A percentile compares a stretch with the other conserved stretches of the same genome.
Conservation (phyloP, 495 filamentous ascomycete species). For the Penicillium tannophilum region DNA sequence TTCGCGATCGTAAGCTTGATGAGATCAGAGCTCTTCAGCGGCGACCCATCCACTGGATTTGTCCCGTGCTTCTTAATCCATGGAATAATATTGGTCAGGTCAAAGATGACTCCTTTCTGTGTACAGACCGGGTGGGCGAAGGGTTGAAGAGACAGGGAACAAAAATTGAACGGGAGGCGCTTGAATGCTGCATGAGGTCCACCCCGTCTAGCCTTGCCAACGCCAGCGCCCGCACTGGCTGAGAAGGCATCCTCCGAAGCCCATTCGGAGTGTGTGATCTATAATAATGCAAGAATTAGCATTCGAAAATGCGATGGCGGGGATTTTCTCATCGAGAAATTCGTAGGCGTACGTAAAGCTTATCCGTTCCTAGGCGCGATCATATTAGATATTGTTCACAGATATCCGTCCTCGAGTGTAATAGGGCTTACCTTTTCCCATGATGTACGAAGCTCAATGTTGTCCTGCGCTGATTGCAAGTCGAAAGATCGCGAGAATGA, state of each 20-base stretch:
- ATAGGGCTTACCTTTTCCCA: slow-evolving; percentile 59
- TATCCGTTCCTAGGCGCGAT: slow-evolving; percentile 58
- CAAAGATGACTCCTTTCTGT: slow-evolving; percentile 75
- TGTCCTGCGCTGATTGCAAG: slow-evolving; percentile 4
- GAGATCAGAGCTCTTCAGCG: slow-evolving; percentile 77
- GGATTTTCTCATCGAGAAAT: neutral
- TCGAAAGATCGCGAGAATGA: slow-evolving; percentile 20
- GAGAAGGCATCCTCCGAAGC: slow-evolving; percentile 84
- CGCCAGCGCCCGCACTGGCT: slow-evolving; percentile 71
- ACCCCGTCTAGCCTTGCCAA: slow-evolving; percentile 48
- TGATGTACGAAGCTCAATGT: slow-evolving; percentile 23
- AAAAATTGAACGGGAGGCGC: slow-evolving; percentile 96
- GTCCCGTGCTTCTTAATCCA: slow-evolving; percentile 94
- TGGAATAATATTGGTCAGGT: slow-evolving; percentile 80
- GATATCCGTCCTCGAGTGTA: neutral
- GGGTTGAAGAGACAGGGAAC: slow-evolving; percentile 91
- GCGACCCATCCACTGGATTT: slow-evolving; percentile 82
- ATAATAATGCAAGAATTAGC: slow-evolving; percentile 20
- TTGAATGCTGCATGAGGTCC: slow-evolving; percentile 70
- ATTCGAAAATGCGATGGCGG: slow-evolving; percentile 20
- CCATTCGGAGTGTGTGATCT: slow-evolving; percentile 97
- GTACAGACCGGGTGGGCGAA: slow-evolving; percentile 87
- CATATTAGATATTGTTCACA: slow-evolving; percentile 11
- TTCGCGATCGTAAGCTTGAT: slow-evolving; percentile 90
- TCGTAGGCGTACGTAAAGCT: slow-evolving; percentile 67